These are phyloP conservation scores for Rubia balearica DNA, from an alignment of 305 asterid genomes.

Conservation along the genomic window DNA sequence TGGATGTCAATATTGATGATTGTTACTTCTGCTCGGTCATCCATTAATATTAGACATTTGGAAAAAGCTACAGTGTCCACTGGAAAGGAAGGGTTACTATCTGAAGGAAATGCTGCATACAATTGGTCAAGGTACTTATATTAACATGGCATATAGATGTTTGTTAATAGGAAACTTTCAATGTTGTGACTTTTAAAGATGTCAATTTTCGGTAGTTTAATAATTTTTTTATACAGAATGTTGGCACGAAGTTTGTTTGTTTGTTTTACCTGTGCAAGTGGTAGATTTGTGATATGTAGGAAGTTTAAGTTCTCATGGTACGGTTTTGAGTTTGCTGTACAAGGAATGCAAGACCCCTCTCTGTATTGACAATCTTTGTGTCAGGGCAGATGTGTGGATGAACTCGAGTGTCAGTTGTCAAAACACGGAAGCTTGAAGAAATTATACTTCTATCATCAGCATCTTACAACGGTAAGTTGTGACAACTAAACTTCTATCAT, in stretches of 20 bases:
- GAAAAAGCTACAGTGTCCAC: slow-evolving; percentile 99
- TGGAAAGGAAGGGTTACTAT: slow-evolving; percentile 93
- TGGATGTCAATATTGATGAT: slow-evolving; percentile 92
- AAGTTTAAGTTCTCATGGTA: neutral
- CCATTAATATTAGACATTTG: slow-evolving; percentile 91
- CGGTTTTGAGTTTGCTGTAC: neutral
- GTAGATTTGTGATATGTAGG: neutral
- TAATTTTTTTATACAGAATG: neutral
- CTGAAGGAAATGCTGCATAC: slow-evolving; percentile 97
- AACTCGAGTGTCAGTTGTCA: slow-evolving; percentile 85
- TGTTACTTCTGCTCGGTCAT: slow-evolving; percentile 98
- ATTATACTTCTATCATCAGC: slow-evolving; percentile 95
- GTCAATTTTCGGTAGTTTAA: neutral
- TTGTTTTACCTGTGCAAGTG: neutral
- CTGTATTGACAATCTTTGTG: slow-evolving; percentile 21
- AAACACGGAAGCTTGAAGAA: slow-evolving; percentile 92
- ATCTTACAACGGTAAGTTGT: slow-evolving; percentile 84
- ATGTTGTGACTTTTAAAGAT: neutral
- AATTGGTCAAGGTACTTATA: slow-evolving; percentile 91
- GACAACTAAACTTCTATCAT: slow-evolving; percentile 2
- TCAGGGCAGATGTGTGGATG: slow-evolving; percentile 88
- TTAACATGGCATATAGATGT: slow-evolving; percentile 3
- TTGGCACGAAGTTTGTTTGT: neutral
- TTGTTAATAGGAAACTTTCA: neutral
- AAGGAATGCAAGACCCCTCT: neutral